Conservation (phyloP, 2,329 filamentous ascomycete species). For the Pseudogymnoascus sp. region DNA sequence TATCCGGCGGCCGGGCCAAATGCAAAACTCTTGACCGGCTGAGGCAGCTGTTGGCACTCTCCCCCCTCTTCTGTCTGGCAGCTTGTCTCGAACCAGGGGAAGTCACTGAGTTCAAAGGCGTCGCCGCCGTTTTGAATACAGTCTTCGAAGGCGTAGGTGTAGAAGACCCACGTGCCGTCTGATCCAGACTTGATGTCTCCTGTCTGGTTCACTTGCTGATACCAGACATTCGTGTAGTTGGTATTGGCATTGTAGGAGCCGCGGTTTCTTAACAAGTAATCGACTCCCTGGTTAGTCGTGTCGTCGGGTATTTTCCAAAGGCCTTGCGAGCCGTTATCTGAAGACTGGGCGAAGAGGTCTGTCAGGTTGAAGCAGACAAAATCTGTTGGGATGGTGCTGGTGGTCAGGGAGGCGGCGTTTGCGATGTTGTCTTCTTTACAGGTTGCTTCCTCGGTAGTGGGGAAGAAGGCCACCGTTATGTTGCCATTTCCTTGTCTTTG, state of each 20-base stretch:
- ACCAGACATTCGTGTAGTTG: neutral
- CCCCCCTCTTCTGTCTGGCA: neutral
- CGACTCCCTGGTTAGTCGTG: neutral
- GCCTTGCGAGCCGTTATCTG: neutral
- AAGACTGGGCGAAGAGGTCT: neutral
- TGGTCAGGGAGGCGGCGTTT: neutral
- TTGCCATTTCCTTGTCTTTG: neutral
- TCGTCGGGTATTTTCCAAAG: neutral
- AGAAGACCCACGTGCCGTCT: neutral
- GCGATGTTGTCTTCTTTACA: neutral
- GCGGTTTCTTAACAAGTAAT: neutral
- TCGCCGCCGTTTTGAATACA: neutral
- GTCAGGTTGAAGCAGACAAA: neutral
- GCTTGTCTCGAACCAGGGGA: neutral
- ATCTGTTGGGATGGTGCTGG: neutral
- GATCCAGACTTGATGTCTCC: neutral
- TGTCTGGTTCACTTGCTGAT: neutral
- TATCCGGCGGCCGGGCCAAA: neutral
- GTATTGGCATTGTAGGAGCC: neutral
- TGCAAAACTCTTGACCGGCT: neutral
- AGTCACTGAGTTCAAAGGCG: neutral
- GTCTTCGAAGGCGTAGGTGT: neutral
- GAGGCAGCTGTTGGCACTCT: neutral
- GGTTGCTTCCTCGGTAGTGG: neutral
- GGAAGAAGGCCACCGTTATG: neutral